phyloP scores from a whole-genome alignment of 495 filamentous ascomycete species.

The Penicillium taxi region DNA sequence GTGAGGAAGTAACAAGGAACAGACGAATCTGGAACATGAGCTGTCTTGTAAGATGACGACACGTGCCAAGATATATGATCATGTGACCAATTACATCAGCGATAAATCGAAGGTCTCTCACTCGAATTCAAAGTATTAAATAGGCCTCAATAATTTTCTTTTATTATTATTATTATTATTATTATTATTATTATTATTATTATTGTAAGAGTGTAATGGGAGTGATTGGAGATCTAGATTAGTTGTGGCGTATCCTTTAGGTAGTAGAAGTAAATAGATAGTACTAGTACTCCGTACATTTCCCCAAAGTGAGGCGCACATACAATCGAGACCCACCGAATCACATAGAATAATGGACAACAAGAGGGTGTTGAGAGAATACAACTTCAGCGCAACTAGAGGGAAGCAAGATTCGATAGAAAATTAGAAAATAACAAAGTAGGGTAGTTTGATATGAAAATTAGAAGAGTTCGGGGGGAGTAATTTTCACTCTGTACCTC shows the following conservation, averaged over 20 bases:
- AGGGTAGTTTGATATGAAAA: slow-evolving; percentile 1
- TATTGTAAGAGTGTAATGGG: not conserved
- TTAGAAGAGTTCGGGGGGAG: slow-evolving; percentile 1
- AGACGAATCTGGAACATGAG: no score
- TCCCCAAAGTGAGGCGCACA: slow-evolving; percentile 15
- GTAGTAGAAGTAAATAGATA: no score
- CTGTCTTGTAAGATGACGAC: slow-evolving; percentile 23
- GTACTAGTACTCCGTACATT: no score
- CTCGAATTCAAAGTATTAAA: no score
- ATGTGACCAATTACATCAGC: slow-evolving; percentile 18
- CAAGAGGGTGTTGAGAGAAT: not conserved
- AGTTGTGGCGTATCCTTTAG: no score
- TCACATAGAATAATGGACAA: slow-evolving; percentile 44
- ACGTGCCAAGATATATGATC: slow-evolving; percentile 16
- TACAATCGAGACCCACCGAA: slow-evolving; percentile 39
- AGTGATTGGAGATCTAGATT: not conserved
- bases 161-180: no score
- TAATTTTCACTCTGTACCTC: slow-evolving; percentile 6
- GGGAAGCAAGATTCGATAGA: not conserved
- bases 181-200: not conserved
- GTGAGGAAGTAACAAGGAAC: slow-evolving; percentile 19
- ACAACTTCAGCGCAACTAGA: slow-evolving; percentile 1
- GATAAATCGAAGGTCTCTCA: slow-evolving; percentile 24
- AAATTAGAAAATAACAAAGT: not conserved
- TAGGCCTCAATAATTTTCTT: no score